These are phyloP conservation scores for Trichoderma erinaceum DNA, from an alignment of 495 filamentous ascomycete genomes.

Conservation along the genomic window DNA sequence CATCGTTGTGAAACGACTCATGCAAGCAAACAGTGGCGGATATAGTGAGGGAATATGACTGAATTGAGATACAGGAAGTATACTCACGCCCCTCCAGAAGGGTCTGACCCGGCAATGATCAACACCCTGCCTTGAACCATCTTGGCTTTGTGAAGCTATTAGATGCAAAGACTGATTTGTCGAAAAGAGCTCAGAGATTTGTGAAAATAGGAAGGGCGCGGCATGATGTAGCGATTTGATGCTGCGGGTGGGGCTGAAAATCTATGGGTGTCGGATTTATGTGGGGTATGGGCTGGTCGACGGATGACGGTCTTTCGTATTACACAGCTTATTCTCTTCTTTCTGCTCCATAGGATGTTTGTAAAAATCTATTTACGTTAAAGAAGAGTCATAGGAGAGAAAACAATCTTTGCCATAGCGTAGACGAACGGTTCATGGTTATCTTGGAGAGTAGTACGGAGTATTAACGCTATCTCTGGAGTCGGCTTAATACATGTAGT, in stretches of 20 bases:
- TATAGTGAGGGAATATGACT: slow-evolving; percentile 4
- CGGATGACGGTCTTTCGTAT: no score
- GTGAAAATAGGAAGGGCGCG: background rate
- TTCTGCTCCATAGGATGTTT: no score
- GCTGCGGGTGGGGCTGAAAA: background rate
- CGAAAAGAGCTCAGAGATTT: background rate
- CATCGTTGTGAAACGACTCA: background rate
- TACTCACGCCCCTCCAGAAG: slow-evolving; percentile 80
- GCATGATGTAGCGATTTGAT: background rate
- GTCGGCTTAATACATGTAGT: no score
- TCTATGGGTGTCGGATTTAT: background rate
- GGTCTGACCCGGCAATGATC: slow-evolving; percentile 80
- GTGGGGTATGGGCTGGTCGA: background rate
- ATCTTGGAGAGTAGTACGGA: no score
- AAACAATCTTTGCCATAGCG: no score
- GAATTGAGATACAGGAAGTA: slow-evolving; percentile 16
- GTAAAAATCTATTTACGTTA: no score
- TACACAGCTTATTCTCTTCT: no score
- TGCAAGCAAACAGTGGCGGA: background rate
- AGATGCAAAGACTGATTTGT: background rate
- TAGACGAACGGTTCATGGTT: no score
- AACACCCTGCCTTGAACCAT: slow-evolving; percentile 52
- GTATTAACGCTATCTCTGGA: no score
- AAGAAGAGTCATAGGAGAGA: no score
- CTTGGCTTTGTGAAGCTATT: background rate